A percentile compares a stretch with the other conserved stretches of the same genome.
Conservation (phyloP, 495 filamentous ascomycete species). For the Neurospora africana region DNA sequence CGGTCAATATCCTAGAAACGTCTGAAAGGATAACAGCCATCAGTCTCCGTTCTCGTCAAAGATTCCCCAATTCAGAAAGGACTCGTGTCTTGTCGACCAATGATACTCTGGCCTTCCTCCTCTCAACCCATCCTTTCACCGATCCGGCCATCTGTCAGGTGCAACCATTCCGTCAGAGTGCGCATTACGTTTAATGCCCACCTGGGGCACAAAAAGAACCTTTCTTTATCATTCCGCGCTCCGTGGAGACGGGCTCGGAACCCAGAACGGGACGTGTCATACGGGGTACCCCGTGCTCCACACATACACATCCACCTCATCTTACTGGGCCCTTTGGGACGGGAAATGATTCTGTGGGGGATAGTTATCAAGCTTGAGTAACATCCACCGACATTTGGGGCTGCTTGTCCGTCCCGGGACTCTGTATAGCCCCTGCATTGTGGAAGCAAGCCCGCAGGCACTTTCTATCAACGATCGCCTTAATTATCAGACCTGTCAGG, state of each 20-base stretch:
- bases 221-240: background rate
- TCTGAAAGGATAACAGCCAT: constrained; percentile 2
- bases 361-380: constrained; percentile 6
- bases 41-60: constrained; percentile 21
- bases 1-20: background rate
- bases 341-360: constrained; percentile 9
- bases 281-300: constrained; percentile 1
- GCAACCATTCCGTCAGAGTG: background rate
- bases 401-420: constrained; percentile 5
- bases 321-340: background rate
- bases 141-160: background rate
- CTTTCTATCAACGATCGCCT: background rate
- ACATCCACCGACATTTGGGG: constrained; percentile 3
- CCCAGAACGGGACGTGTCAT: background rate
- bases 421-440: constrained; percentile 16
- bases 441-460: constrained; percentile 12
- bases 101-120: background rate
- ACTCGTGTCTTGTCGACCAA: constrained; percentile 6
- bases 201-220: background rate
- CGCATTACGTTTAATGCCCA: background rate
- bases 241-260: background rate
- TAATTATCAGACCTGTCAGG: background rate
- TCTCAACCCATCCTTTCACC: background rate
- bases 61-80: constrained; percentile 24
- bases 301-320: constrained; percentile 1